These are phyloP conservation scores for Soucietia sequanensis DNA, from an alignment of 805 yeast species.

Conservation along the genomic window DNA sequence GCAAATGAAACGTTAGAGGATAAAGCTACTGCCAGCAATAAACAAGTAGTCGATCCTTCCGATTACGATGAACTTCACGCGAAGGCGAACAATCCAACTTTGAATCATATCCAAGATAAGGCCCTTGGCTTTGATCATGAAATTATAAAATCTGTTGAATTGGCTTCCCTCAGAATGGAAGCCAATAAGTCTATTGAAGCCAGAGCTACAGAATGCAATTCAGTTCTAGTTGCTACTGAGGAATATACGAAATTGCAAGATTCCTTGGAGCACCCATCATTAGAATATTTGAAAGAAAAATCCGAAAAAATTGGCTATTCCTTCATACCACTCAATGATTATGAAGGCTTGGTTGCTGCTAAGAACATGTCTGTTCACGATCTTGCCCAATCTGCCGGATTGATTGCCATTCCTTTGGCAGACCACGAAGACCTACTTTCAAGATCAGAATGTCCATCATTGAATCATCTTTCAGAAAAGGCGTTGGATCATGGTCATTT, in stretches of 20 bases:
- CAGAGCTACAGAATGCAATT: constrained; percentile 5
- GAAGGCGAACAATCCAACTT: constrained; percentile 2
- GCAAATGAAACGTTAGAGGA: constrained; percentile 9
- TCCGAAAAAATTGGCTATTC: constrained; percentile 12
- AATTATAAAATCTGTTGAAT: constrained; percentile 3
- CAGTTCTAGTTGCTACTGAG: constrained; percentile 2
- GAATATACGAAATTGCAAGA: constrained; percentile 8
- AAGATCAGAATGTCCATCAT: background rate
- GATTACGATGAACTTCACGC: constrained; percentile 11
- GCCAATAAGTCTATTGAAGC: constrained; percentile 11
- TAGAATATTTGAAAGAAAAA: constrained; percentile 21
- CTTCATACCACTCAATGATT: constrained; percentile 11
- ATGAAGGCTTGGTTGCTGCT: constrained; percentile 7
- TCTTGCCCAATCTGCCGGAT: constrained; percentile 16
- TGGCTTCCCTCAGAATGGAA: constrained; percentile 6
- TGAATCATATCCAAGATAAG: constrained; percentile 11
- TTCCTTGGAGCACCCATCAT: constrained; percentile 27
- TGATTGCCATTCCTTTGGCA: constrained; percentile 8
- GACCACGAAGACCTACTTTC: constrained; percentile 4
- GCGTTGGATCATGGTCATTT: constrained; percentile 1
- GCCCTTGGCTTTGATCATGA: constrained; percentile 8
- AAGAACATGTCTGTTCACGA: constrained; percentile 6
- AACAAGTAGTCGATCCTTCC: constrained; percentile 7
- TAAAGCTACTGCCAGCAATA: constrained; percentile 9
- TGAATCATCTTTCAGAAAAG: constrained; percentile 5